phyloP scores from a whole-genome alignment of 495 filamentous ascomycete species.

The Penicillium odoratum region DNA sequence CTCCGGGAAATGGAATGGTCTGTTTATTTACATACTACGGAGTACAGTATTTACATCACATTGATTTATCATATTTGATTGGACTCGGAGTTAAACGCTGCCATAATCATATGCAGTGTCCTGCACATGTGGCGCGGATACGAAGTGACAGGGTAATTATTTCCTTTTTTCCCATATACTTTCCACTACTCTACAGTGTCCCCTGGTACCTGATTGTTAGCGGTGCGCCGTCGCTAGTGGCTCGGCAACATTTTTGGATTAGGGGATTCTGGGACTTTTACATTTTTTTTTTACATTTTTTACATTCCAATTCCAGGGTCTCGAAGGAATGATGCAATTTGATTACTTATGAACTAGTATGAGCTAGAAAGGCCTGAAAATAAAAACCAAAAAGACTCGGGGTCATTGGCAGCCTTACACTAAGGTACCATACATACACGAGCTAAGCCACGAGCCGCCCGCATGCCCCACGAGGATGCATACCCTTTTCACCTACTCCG shows the following conservation, averaged over 20 bases:
- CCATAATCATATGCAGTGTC: neutral
- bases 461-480: constrained; percentile 1
- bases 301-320: constrained; percentile 1
- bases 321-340: neutral
- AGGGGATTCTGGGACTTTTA: no score
- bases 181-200: neutral
- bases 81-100: neutral
- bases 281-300: neutral
- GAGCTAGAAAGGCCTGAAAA: neutral
- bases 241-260: neutral
- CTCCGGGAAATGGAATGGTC: neutral
- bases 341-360: neutral
- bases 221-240: neutral
- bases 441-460: constrained; percentile 2
- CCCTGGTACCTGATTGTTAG: neutral
- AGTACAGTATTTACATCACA: no score
- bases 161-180: no score
- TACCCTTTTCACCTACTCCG: neutral
- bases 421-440: neutral
- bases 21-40: no score
- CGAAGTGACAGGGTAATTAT: no score
- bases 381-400: neutral
- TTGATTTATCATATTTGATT: neutral
- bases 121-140: no score
- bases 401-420: neutral